These are phyloP conservation scores for Sphaerosporella brunnea DNA, from an alignment of 495 filamentous ascomycete genomes.

Conservation along the genomic window DNA sequence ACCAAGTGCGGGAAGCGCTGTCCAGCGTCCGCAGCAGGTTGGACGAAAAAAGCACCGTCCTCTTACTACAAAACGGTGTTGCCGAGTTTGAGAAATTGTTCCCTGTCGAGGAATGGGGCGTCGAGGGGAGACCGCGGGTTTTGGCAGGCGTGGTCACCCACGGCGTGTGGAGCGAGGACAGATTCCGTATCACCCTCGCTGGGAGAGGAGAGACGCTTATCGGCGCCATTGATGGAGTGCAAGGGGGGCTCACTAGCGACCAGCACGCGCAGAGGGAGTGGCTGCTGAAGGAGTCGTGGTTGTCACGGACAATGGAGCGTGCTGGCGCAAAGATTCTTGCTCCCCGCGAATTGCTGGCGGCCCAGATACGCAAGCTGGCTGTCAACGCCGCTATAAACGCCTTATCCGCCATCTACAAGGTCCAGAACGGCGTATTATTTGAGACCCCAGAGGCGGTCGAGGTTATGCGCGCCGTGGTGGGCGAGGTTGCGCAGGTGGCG, in stretches of 20 bases:
- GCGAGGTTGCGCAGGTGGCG: conserved; percentile 50
- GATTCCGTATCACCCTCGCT: background rate
- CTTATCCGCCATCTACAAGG: conserved; percentile 52
- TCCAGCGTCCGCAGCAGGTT: conserved; percentile 44
- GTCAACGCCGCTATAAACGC: conserved; percentile 70
- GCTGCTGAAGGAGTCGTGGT: background rate
- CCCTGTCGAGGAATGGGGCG: conserved; percentile 25
- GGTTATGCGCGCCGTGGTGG: conserved; percentile 43
- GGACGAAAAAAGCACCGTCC: conserved; percentile 52
- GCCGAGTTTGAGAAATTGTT: background rate
- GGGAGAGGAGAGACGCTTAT: background rate
- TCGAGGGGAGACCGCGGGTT: conserved; percentile 48
- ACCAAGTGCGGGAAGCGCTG: conserved; percentile 40
- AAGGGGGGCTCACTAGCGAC: background rate
- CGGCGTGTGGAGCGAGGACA: conserved; percentile 31
- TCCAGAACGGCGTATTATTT: conserved; percentile 56
- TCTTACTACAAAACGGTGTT: conserved; percentile 68
- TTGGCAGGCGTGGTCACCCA: conserved; percentile 57
- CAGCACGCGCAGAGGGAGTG: background rate
- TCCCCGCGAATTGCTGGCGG: background rate
- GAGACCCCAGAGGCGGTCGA: conserved; percentile 39
- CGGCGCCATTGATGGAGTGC: background rate
- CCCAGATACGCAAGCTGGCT: background rate
- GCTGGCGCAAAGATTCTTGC: background rate
- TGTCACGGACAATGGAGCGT: background rate